Conservation (phyloP, 2,329 filamentous ascomycete species). For the Colletotrichum sublineola region DNA sequence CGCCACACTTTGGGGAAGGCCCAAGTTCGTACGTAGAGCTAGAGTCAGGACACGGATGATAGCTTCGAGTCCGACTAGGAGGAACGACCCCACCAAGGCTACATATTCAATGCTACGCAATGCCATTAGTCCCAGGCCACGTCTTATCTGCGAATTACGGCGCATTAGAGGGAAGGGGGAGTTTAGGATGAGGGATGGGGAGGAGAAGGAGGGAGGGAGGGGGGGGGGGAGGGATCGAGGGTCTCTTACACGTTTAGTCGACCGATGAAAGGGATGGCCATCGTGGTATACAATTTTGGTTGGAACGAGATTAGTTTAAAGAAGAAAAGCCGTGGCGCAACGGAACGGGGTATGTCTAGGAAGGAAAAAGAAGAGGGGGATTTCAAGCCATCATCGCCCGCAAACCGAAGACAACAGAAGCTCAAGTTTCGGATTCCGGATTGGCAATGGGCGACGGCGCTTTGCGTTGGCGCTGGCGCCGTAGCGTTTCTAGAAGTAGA, state of each 20-base stretch:
- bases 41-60: conserved; percentile 88
- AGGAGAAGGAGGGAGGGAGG: conserved; percentile 10
- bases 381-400: conserved; percentile 32
- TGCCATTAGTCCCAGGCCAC: conserved; percentile 33
- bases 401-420: conserved; percentile 25
- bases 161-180: conserved; percentile 34
- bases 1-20: conserved; percentile 11
- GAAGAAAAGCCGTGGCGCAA: conserved; percentile 22
- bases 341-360: conserved; percentile 38
- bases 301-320: conserved; percentile 41
- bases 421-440: conserved; percentile 22
- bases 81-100: conserved; percentile 85
- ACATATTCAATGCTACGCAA: conserved; percentile 82
- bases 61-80: conserved; percentile 85
- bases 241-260: conserved; percentile 64
- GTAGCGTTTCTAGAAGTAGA: conserved; percentile 32
- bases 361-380: conserved; percentile 11
- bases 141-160: conserved; percentile 10
- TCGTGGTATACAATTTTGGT: conserved; percentile 48
- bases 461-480: conserved; percentile 11
- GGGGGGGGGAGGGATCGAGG: conserved; percentile 2
- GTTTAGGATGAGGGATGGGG: conserved; percentile 12
- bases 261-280: conserved; percentile 67
- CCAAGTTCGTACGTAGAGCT: conserved; percentile 77
- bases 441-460: conserved; percentile 3